These are phyloP conservation scores for Rubia yunnanensis DNA, from an alignment of 257 asterid species.

Conservation along the genomic window DNA sequence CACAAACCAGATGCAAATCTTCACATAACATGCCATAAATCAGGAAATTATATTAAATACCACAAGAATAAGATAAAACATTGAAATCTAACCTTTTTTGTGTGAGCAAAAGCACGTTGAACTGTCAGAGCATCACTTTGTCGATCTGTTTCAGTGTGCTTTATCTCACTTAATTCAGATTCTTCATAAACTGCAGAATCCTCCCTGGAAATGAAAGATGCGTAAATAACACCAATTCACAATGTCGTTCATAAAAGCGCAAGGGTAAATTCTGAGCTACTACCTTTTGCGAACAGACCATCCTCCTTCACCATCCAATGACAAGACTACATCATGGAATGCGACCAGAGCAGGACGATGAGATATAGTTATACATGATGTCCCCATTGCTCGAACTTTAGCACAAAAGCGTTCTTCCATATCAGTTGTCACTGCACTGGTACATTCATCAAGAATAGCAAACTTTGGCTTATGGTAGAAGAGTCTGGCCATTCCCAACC, in stretches of 20 bases:
- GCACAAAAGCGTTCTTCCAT: slow-evolving; percentile 98
- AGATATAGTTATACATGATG: slow-evolving; percentile 94
- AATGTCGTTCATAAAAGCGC: slow-evolving; percentile 1
- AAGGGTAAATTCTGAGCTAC: slow-evolving; percentile 10
- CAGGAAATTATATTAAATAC: slow-evolving; percentile 11
- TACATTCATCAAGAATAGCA: slow-evolving; percentile 96
- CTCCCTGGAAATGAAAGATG: slow-evolving; percentile 34
- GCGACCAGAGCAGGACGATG: slow-evolving; percentile 99
- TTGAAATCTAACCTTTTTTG: slow-evolving; percentile 44
- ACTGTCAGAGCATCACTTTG: slow-evolving; percentile 86
- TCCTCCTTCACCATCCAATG: slow-evolving; percentile 99
- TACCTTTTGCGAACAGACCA: slow-evolving; percentile 91
- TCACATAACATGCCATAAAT: slow-evolving; percentile 12
- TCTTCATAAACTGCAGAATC: slow-evolving; percentile 53
- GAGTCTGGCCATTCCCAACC: slow-evolving; percentile 99
- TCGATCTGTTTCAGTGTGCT: slow-evolving; percentile 59
- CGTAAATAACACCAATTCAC: slow-evolving; percentile 16
- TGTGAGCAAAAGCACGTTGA: slow-evolving; percentile 84
- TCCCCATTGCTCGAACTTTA: slow-evolving; percentile 97
- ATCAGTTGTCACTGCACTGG: slow-evolving; percentile 99
- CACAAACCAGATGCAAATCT: slow-evolving; percentile 16
- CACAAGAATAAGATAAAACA: slow-evolving; percentile 7
- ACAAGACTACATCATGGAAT: slow-evolving; percentile 91
- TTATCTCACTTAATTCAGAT: slow-evolving; percentile 40
- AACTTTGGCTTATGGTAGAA: slow-evolving; percentile 96